Evolutionary conservation across 106 monocot species (phyloP).

Genomic region (Agapanthus africanus): DNA sequence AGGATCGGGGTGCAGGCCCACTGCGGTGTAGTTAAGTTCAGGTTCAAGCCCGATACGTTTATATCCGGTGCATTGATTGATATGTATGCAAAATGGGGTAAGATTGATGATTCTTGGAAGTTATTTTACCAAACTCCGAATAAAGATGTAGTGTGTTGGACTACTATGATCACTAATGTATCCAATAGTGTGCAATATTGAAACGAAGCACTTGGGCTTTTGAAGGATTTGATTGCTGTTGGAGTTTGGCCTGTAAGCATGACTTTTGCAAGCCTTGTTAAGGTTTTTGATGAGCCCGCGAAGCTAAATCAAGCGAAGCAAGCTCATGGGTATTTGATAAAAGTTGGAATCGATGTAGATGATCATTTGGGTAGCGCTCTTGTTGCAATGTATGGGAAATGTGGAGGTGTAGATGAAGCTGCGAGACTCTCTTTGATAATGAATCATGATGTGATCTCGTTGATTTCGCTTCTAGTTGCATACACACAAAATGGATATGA

Average conservation of each 20-base stretch:
- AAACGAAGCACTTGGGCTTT: slow-evolving; percentile 27
- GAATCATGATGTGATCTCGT: slow-evolving; percentile 33
- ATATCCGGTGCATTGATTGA: slow-evolving; percentile 34
- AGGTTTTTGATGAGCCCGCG: slow-evolving; percentile 37
- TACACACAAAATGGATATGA: slow-evolving; percentile 42
- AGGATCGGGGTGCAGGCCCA: slow-evolving; percentile 44
- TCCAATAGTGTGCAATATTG: slow-evolving; percentile 15
- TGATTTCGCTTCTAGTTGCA: slow-evolving; percentile 49
- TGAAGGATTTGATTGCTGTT: slow-evolving; percentile 37
- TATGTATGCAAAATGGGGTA: slow-evolving; percentile 49
- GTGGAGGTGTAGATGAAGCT: slow-evolving; percentile 45
- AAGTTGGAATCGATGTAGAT: slow-evolving; percentile 44
- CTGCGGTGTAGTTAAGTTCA: slow-evolving; percentile 29
- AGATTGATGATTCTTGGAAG: slow-evolving; percentile 26
- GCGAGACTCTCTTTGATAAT: slow-evolving; percentile 23
- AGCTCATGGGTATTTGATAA: slow-evolving; percentile 51
- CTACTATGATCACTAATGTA: slow-evolving; percentile 46
- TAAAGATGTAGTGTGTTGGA: slow-evolving; percentile 46
- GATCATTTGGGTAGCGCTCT: slow-evolving; percentile 33
- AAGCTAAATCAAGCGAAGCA: slow-evolving; percentile 43
- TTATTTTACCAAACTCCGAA: slow-evolving; percentile 25
- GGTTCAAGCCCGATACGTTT: slow-evolving; percentile 32
- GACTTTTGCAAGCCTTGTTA: slow-evolving; percentile 49
- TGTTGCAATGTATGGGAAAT: slow-evolving; percentile 61
- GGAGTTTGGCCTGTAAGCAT: slow-evolving; percentile 39